Evolutionary conservation across 257 asterid genomes (phyloP), one percentile per base, ranked within the genome.

Genomic region (Anisodus tanguticus): DNA sequence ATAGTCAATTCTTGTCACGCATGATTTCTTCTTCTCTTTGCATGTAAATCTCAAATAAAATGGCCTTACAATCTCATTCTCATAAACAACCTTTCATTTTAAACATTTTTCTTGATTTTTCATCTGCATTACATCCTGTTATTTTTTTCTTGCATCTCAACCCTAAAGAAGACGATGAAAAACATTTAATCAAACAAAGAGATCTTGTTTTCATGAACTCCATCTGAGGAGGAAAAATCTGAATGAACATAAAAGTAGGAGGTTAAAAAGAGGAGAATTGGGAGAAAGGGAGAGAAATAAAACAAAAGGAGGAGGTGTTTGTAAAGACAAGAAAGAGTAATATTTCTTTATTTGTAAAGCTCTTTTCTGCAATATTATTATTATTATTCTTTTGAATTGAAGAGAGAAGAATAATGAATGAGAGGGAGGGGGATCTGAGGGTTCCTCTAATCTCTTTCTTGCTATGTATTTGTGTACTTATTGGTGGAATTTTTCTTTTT

Each of bases 401-500:
- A 51, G 22, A 51, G 11, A 76, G 13, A 76, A 76, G 8, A 74
- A 74, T 22, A 51, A 81, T 81, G 85, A 91, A 87, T 84, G 91
- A 85, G 70, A 93, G 88, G 92, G 92, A 86, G 87, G 89, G 91
- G 79, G 98, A 94, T 82, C 43, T 88, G 22, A 86, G 95, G 89
- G 91, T 93, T 57, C 95, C 98, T 1, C 79, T 94, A 58, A 87
- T 89, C 58, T 89, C 92, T 39, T 79, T 92, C 80, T 37, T 92
- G 3, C 90, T 94, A 87, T 91, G 93, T 90, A 88, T 94, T 47
- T 87, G 90, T 87, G 92, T 92, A 66, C 47, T 80, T 53, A 77
- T 90, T 43, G 98, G 98, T 78, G 98, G 98, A 6, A 45, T 91
- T 6, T 80, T 94, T 88, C 97, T 94, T 53, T 82, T 87, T 5